Conservation (phyloP, 768 basidiomycete genomes). For the Psilocybe subaeruginosa region DNA sequence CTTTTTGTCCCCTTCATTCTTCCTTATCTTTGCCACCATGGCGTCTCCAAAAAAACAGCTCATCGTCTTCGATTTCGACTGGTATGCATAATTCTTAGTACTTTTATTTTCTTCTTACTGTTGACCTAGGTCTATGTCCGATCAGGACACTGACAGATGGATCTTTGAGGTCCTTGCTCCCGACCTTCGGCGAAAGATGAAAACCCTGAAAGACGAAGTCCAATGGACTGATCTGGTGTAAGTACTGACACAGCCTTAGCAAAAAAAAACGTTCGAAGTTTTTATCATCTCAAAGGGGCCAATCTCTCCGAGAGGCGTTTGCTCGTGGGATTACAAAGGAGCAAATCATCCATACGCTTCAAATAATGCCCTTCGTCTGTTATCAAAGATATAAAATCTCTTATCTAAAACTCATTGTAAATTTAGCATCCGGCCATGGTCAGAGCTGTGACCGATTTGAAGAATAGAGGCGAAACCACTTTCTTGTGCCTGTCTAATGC, state of each 20-base stretch:
- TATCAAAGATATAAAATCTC: background rate
- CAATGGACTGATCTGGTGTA: constrained; percentile 98
- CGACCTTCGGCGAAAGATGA: constrained; percentile 82
- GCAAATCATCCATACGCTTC: constrained; percentile 79
- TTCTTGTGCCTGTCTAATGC: constrained; percentile 95
- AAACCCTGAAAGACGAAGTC: constrained; percentile 56
- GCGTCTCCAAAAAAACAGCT: constrained; percentile 59
- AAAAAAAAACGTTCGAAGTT: background rate
- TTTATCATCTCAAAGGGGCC: constrained; percentile 47
- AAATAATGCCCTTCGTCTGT: constrained; percentile 85
- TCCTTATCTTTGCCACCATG: constrained; percentile 23
- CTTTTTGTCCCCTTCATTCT: constrained; percentile 6
- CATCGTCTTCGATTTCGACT: constrained; percentile 96
- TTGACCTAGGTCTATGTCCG: constrained; percentile 74
- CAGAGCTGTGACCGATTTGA: constrained; percentile 81
- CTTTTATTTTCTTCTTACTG: background rate
- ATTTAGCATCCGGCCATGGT: constrained; percentile 94
- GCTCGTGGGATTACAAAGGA: constrained; percentile 66
- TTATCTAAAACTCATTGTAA: background rate
- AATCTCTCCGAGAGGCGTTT: constrained; percentile 72
- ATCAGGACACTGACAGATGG: constrained; percentile 97
- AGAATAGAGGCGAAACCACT: constrained; percentile 66
- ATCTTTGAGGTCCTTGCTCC: constrained; percentile 87
- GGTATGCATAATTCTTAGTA: constrained; percentile 47
- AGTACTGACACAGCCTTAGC: constrained; percentile 24